Evolutionary conservation across 140 eudicot species (phyloP), one percentile per base, ranked within the genome.

Genomic region (Senecio squalidus): DNA sequence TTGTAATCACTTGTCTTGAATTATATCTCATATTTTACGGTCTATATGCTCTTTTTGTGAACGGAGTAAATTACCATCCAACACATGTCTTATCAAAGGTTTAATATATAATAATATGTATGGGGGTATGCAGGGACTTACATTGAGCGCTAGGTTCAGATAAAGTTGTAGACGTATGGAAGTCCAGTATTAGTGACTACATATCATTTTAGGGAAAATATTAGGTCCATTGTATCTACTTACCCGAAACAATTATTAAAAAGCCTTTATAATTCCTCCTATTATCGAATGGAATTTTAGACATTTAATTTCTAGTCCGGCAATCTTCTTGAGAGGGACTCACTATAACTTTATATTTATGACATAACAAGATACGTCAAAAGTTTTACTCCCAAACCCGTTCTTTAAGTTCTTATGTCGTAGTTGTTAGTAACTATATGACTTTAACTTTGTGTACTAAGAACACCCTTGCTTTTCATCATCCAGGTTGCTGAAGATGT

Each of bases 401-500:
- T 36, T 1, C 3, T 9, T 36, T 36, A n/a, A 36, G 41, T 36
- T 36, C 15, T 36, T 2, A 11, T 36, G 15, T 2, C 4, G 14
- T 36, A 36, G 43, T 36, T 36, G 43, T 5, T 36, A 36, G n/a
- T 36, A 9, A 15, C 43, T 36, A 10, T 13, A 9, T 10, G 10
- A 36, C 43, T 36, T 36, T 36, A n/a, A n/a, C 41, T 36, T 36
- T 11, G 4, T 36, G 41, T 36, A 36, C 43, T 36, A 10, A 36
- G n/a, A 4, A 16, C 60, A 18, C 20, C 26, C 25, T 43, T 55
- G 11, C 15, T 16, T 61, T 21, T 57, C 14, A 3, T 64, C 39
- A 60, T 76, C 39, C 82, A 91, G 98, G 77, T 67, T 62, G 94
- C 85, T 29, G 96, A 86, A 73, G 98, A 92, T 75, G 89, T 87